Base-by-base conservation (phyloP, 1,139 yeast species). In the Lodderomyces pseudojiufengensis region DNA sequence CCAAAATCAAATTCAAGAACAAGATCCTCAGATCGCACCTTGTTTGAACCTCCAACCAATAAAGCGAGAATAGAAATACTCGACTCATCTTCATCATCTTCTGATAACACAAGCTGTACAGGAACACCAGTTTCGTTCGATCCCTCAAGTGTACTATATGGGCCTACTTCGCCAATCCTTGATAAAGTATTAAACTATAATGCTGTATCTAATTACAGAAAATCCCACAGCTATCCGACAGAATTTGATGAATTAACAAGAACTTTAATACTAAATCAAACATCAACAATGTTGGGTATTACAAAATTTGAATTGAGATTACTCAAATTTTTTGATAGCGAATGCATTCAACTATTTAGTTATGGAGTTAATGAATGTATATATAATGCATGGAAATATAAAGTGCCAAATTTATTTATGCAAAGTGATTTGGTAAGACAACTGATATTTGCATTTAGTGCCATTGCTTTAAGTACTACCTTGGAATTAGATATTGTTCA, bases 291-390 rank as follows among this genome's bases (percentile, higher is more conserved):
- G 24, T 39, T 64, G 28, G 45, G 52, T 2, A 45, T 65, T 12
- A 44, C 61, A 16, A 49, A 45, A 15, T 63, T 63, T 38, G 70
- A 65, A 40, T 47, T 52, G 23, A 49, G 63, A 24, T 52, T 64
- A 27, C 39, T 63, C 18, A 47, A 51, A 10, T 62, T 58, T 41
- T 63, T 63, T 45, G 52, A 61, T 27, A 40, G 37, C 22, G 51
- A 49, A 33, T 61, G 68, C 38, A 43, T 59, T 5, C 48, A 54
- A 4, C 32, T 59, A 13, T 56, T 46, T 25, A 42, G 48, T 12
- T 45, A 33, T 37, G 45, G 42, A 3, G 50, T 51, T 13, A 50
- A 55, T 40, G 31, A 39, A 12, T 40, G 31, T 8, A 49, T 57
- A n/a, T 57, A 60, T 13, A 32, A 43, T 12, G 51, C 55, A 8